These are phyloP conservation scores for Candida rishiriensis DNA, from an alignment of 805 yeast genomes.

Conservation along the genomic window DNA sequence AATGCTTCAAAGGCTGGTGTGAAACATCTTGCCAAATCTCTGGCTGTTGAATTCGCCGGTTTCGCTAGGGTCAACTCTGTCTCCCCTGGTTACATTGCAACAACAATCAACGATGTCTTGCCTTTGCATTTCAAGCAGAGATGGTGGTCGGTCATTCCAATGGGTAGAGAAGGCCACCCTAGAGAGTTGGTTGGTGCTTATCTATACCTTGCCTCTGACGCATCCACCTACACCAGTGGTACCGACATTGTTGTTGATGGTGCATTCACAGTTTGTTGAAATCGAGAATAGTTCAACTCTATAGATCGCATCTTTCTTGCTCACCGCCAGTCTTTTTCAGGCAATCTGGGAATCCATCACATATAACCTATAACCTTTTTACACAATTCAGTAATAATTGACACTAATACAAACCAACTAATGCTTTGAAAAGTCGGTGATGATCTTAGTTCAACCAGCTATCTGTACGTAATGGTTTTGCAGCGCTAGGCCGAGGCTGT, in stretches of 20 bases:
- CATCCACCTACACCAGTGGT: conserved; percentile 46
- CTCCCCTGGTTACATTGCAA: conserved; percentile 47
- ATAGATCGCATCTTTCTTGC: too few relatives aligned
- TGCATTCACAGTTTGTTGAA: conserved; percentile 35
- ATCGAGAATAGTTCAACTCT: too few relatives aligned
- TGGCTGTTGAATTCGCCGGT: conserved; percentile 45
- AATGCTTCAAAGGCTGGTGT: conserved; percentile 49
- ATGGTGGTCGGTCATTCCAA: conserved; percentile 35
- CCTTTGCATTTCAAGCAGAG: conserved; percentile 18
- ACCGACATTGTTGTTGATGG: conserved; percentile 47
- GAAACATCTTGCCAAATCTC: conserved; percentile 41
- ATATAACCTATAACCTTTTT: too few relatives aligned
- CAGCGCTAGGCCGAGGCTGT: too few relatives aligned
- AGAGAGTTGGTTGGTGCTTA: conserved; percentile 51
- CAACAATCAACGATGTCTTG: conserved; percentile 35
- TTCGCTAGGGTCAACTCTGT: conserved; percentile 51
- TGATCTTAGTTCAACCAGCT: too few relatives aligned
- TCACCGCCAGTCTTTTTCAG: too few relatives aligned
- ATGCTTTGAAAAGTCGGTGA: too few relatives aligned
- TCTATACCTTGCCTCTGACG: conserved; percentile 49
- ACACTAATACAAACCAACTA: too few relatives aligned
- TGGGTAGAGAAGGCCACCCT: conserved; percentile 45
- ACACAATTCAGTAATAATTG: too few relatives aligned
- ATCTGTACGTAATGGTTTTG: too few relatives aligned
- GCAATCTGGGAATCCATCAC: too few relatives aligned